phyloP scores from a whole-genome alignment of 495 filamentous ascomycete genomes.

The Chaetomium cochliodes region DNA sequence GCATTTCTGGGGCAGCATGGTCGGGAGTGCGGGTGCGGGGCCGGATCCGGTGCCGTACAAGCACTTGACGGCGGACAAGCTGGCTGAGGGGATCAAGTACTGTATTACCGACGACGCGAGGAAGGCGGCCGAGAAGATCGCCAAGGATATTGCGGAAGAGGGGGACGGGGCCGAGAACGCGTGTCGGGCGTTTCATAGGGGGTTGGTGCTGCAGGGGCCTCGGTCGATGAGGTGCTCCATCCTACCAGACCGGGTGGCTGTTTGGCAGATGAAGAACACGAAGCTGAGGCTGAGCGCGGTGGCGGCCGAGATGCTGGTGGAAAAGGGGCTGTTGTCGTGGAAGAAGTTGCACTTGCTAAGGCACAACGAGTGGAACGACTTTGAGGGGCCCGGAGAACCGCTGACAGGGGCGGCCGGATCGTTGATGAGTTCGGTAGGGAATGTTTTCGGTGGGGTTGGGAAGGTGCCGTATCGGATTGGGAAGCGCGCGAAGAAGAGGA shows the following conservation, averaged over 20 bases:
- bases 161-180: constrained; percentile 73
- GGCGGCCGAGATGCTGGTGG: constrained; percentile 63
- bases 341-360: constrained; percentile 63
- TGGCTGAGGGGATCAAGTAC: constrained; percentile 65
- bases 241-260: constrained; percentile 61
- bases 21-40: constrained; percentile 64
- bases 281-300: constrained; percentile 59
- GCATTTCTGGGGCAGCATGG: constrained; percentile 79
- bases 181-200: constrained; percentile 66
- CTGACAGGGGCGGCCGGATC: constrained; percentile 63
- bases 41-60: constrained; percentile 72
- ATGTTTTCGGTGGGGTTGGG: constrained; percentile 57
- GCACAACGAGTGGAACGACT: constrained; percentile 76
- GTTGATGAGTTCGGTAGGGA: constrained; percentile 52
- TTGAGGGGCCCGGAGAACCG: constrained; percentile 73
- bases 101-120: constrained; percentile 60
- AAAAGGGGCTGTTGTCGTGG: constrained; percentile 58
- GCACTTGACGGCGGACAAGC: constrained; percentile 58
- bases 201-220: constrained; percentile 55
- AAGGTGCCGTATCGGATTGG: constrained; percentile 57
- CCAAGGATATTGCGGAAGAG: constrained; percentile 61
- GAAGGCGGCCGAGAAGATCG: constrained; percentile 57
- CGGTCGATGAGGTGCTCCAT: constrained; percentile 68
- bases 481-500: constrained; percentile 50
- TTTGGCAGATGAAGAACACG: constrained; percentile 64